These are phyloP conservation scores for Trypanosoma mega DNA, from an alignment of 208 protist genomes.

Conservation along the genomic window DNA sequence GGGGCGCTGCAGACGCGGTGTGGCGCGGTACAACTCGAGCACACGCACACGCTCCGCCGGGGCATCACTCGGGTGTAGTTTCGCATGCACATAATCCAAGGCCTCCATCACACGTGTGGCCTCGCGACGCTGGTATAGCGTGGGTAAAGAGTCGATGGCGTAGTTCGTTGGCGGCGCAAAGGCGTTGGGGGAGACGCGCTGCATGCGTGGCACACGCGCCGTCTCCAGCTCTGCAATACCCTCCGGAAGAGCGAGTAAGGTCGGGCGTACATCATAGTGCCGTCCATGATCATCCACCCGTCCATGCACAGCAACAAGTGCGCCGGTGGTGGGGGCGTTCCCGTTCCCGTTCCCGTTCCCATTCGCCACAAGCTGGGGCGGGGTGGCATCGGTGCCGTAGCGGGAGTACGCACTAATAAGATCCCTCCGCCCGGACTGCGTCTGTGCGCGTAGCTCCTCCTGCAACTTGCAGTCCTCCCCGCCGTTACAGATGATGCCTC, in stretches of 20 bases:
- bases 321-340: not conserved
- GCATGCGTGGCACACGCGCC: conserved; percentile 40
- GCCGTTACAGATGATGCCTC: no score
- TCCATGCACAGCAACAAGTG: not conserved
- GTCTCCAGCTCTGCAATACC: conserved; percentile 71
- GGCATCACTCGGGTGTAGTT: conserved; percentile 41
- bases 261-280: conserved; percentile 85
- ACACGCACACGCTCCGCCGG: conserved; percentile 39
- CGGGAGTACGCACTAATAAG: conserved; percentile 47
- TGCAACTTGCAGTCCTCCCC: no score
- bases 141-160: conserved; percentile 63
- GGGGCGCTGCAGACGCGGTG: conserved; percentile 84
- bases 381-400: conserved; percentile 25
- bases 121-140: conserved; percentile 80
- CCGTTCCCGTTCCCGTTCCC: no score
- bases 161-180: conserved; percentile 71
- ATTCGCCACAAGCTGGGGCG: conserved; percentile 18
- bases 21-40: conserved; percentile 85
- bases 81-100: conserved; percentile 75
- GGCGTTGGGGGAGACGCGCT: conserved; percentile 37
- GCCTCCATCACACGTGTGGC: conserved; percentile 75
- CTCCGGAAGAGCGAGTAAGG: conserved; percentile 53
- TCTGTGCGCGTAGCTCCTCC: no score
- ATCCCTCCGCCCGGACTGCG: no score
- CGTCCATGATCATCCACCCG: conserved; percentile 15